phyloP scores from a whole-genome alignment of 1,139 yeast species.

The Yueomyces sp. region DNA sequence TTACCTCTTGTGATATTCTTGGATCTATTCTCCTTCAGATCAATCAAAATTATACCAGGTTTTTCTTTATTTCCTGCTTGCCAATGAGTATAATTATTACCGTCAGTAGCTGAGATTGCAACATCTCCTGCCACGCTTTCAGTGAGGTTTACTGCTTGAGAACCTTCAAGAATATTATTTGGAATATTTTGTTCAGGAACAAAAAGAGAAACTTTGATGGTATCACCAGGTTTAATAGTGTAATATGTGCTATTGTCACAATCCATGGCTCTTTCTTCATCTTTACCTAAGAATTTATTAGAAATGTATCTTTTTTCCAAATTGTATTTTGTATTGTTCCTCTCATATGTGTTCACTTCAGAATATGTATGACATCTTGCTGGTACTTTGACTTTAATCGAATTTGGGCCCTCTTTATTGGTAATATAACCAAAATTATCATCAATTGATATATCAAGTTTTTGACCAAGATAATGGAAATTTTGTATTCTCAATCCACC shows the following conservation, averaged over 20 bases:
- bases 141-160: constrained; percentile 34
- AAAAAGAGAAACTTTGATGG: constrained; percentile 39
- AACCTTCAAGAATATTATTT: constrained; percentile 53
- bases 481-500: constrained; percentile 47
- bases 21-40: constrained; percentile 30
- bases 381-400: constrained; percentile 36
- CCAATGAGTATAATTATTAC: constrained; percentile 72
- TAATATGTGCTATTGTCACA: constrained; percentile 29
- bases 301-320: not conserved
- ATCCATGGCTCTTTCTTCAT: constrained; percentile 1
- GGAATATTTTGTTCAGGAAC: constrained; percentile 31
- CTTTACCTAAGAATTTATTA: constrained; percentile 1
- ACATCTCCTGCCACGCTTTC: constrained; percentile 57
- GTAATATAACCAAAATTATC: constrained; percentile 34
- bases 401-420: constrained; percentile 30
- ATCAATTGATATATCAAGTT: constrained; percentile 39
- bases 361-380: constrained; percentile 31
- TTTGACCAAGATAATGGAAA: constrained; percentile 47
- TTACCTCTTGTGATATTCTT: constrained; percentile 23
- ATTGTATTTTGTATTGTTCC: not conserved
- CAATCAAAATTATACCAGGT: constrained; percentile 30
- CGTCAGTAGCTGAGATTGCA: constrained; percentile 53
- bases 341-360: constrained; percentile 9
- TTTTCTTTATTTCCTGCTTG: constrained; percentile 33
- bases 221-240: constrained; percentile 32